These are phyloP conservation scores for Eucalyptus sp. DNA, from an alignment of 345 rosid species.

Conservation along the genomic window DNA sequence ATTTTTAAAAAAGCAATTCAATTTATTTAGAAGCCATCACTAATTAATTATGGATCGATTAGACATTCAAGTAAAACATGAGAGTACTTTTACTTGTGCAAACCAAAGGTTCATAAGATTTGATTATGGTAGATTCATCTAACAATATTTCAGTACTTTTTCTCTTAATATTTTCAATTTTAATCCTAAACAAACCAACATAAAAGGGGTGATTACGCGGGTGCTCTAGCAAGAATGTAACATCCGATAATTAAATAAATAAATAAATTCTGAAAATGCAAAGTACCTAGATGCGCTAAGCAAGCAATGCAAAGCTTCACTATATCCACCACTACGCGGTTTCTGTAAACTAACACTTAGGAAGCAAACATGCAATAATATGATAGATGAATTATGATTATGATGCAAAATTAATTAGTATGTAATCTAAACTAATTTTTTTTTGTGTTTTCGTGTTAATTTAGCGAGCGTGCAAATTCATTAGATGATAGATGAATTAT, in stretches of 20 bases:
- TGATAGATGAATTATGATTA: not conserved
- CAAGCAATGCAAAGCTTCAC: not conserved
- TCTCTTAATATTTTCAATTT: not conserved
- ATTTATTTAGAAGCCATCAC: not conserved
- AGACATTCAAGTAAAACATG: not conserved
- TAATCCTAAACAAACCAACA: not conserved
- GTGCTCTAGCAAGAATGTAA: not conserved
- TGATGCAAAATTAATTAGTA: too few species aligned
- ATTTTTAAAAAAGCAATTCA: not conserved
- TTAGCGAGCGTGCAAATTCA: too few species aligned
- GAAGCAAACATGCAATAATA: not conserved
- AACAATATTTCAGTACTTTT: not conserved
- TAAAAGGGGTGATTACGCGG: not conserved
- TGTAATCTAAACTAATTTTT: too few species aligned
- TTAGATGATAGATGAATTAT: not conserved
- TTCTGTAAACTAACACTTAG: not conserved
- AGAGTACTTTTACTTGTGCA: not conserved
- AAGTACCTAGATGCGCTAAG: not conserved
- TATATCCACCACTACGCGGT: not conserved
- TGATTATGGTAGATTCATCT: not conserved
- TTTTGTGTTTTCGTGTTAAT: too few species aligned
- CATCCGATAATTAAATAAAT: not conserved
- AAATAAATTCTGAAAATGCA: not conserved
- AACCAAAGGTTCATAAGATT: too few species aligned
- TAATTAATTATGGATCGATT: not conserved